Evolutionary conservation across 495 filamentous ascomycete species (phyloP).

Genomic region (Lasiosphaeria ovina): DNA sequence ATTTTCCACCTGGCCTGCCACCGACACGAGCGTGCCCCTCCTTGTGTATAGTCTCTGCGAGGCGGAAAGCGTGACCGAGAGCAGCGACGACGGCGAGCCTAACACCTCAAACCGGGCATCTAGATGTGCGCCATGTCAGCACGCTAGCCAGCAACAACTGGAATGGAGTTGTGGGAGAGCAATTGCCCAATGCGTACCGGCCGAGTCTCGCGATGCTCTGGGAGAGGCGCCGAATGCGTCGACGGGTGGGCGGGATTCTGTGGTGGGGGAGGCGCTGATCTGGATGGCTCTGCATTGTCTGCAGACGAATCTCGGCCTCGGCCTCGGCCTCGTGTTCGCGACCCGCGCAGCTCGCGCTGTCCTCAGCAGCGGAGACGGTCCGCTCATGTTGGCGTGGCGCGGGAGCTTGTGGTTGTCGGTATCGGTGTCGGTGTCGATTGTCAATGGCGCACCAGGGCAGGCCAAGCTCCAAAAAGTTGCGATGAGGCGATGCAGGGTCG

Average conservation of each 20-base stretch:
- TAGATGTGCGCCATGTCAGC: constrained; percentile 28
- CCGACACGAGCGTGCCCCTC: constrained; percentile 82
- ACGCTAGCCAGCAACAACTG: constrained; percentile 12
- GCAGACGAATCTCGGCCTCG: constrained; percentile 35
- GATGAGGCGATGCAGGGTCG: too few species aligned
- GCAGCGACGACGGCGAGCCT: constrained; percentile 83
- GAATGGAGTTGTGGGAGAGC: not conserved
- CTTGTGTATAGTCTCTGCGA: constrained; percentile 91
- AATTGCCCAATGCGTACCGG: constrained; percentile 34
- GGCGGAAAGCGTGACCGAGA: constrained; percentile 87
- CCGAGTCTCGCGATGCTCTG: constrained; percentile 32
- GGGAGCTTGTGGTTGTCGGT: constrained; percentile 4
- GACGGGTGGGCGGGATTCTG: constrained; percentile 44
- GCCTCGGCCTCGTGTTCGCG: constrained; percentile 3
- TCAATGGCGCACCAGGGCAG: too few species aligned
- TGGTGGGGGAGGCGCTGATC: constrained; percentile 52
- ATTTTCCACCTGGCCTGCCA: constrained; percentile 89
- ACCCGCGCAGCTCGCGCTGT: constrained; percentile 20
- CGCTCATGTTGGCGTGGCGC: constrained; percentile 27
- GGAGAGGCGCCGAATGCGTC: constrained; percentile 46
- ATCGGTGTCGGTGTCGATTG: not conserved
- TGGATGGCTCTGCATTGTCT: constrained; percentile 52
- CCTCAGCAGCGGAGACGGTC: constrained; percentile 26
- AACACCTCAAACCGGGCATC: constrained; percentile 94
- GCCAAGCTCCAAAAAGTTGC: too few species aligned